Conservation (phyloP, 768 basidiomycete genomes). For the Pleurotus ostreatus region DNA sequence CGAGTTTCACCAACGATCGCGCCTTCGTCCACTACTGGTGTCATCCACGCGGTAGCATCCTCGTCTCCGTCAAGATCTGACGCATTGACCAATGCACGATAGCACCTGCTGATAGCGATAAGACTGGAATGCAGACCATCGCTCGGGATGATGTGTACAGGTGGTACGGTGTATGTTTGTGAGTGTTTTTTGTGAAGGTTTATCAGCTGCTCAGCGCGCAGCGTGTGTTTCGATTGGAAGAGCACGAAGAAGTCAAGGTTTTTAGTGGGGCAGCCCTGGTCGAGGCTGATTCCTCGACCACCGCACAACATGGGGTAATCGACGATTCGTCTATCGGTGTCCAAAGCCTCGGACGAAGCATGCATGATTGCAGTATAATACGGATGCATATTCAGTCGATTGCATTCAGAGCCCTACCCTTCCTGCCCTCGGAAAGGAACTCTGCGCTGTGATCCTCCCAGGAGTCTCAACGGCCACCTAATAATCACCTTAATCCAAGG, state of each 20-base stretch:
- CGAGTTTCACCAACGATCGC: no score
- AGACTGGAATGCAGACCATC: no score
- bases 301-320: constrained; percentile 5
- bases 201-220: constrained; percentile 1
- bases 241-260: neutral
- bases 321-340: neutral
- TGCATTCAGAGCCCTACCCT: neutral
- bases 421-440: neutral
- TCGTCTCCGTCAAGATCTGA: no score
- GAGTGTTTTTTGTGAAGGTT: neutral
- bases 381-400: neutral
- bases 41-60: no score
- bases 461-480: neutral
- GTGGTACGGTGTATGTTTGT: neutral
- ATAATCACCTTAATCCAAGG: neutral
- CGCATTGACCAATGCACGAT: no score
- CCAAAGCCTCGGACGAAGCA: neutral
- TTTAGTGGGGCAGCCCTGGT: constrained; percentile 2
- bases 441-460: neutral
- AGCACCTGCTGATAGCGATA: no score
- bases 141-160: no score
- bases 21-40: no score
- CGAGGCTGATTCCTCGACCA: neutral
- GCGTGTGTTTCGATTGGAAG: neutral
- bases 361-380: neutral